Evolutionary conservation across 805 yeast species (phyloP).

Genomic region (Nakazawaea anatomiae): DNA sequence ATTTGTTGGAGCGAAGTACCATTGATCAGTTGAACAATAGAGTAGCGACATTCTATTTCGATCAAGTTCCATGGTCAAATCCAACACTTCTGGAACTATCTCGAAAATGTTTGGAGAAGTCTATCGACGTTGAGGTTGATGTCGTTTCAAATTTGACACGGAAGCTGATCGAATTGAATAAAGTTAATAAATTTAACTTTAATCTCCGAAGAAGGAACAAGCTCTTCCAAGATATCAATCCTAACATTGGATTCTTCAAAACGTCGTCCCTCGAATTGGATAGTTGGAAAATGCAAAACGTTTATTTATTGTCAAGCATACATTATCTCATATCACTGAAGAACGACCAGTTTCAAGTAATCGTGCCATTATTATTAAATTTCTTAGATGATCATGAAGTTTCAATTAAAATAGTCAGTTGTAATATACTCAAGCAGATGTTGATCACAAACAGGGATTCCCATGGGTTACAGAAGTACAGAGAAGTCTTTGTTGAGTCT

Average conservation of each 20-base stretch:
- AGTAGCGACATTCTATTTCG: not conserved
- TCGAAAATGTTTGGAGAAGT: not conserved
- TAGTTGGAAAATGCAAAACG: conserved; percentile 5
- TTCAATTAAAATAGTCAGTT: conserved; percentile 1
- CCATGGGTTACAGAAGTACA: not conserved
- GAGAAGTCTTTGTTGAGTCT: conserved; percentile 4
- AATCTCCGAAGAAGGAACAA: not conserved
- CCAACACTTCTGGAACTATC: not conserved
- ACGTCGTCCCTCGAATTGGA: conserved; percentile 6
- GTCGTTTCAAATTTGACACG: not conserved
- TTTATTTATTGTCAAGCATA: not conserved
- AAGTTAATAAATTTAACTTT: conserved; percentile 2
- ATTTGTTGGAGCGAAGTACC: not conserved
- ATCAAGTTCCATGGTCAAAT: conserved; percentile 1
- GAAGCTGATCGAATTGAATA: conserved; percentile 1
- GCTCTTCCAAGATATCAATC: not conserved
- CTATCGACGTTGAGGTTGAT: not conserved
- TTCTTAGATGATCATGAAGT: conserved; percentile 10
- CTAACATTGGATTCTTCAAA: conserved; percentile 5
- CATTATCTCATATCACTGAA: not conserved
- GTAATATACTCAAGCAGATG: not conserved
- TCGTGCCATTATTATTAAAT: conserved; percentile 2
- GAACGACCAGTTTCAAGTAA: not conserved
- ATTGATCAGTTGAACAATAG: not conserved
- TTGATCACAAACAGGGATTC: not conserved